These are phyloP conservation scores for Alliaria petiolata DNA, from an alignment of 345 rosid species.

Conservation along the genomic window DNA sequence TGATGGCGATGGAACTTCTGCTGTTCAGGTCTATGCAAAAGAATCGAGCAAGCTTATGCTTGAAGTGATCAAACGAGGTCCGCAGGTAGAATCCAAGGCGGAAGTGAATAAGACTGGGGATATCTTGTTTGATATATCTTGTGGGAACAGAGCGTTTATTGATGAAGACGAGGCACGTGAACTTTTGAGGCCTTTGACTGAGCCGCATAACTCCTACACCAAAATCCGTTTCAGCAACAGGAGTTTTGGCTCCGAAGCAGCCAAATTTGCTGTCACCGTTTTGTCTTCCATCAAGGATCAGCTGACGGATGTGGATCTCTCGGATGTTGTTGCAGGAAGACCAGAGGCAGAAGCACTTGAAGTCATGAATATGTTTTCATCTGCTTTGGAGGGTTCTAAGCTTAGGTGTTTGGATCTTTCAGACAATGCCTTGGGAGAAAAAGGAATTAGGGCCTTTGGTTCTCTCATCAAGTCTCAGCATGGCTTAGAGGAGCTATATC, in stretches of 20 bases:
- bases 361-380: slow-evolving; percentile 69
- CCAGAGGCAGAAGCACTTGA: slow-evolving; percentile 81
- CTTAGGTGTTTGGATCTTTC: slow-evolving; percentile 73
- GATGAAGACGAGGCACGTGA: slow-evolving; percentile 71
- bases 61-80: slow-evolving; percentile 80
- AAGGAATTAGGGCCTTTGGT: slow-evolving; percentile 81
- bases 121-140: slow-evolving; percentile 64
- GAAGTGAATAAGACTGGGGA: slow-evolving; percentile 23
- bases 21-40: slow-evolving; percentile 86
- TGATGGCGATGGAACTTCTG: slow-evolving; percentile 88
- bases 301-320: slow-evolving; percentile 73
- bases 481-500: slow-evolving; percentile 70
- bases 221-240: slow-evolving; percentile 77
- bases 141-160: slow-evolving; percentile 73
- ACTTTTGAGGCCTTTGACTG: slow-evolving; percentile 54
- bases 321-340: slow-evolving; percentile 88
- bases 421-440: slow-evolving; percentile 92
- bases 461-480: slow-evolving; percentile 65
- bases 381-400: slow-evolving; percentile 69
- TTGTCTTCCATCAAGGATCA: slow-evolving; percentile 68
- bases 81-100: slow-evolving; percentile 36
- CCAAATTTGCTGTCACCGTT: slow-evolving; percentile 60
- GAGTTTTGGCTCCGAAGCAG: slow-evolving; percentile 83
- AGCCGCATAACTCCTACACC: slow-evolving; percentile 49
- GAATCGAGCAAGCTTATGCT: slow-evolving; percentile 81